A percentile compares a stretch with the other conserved stretches of the same genome.
These are phyloP conservation scores for Penicillium samsonianum DNA, from an alignment of 495 filamentous ascomycete genomes.

Conservation along the genomic window DNA sequence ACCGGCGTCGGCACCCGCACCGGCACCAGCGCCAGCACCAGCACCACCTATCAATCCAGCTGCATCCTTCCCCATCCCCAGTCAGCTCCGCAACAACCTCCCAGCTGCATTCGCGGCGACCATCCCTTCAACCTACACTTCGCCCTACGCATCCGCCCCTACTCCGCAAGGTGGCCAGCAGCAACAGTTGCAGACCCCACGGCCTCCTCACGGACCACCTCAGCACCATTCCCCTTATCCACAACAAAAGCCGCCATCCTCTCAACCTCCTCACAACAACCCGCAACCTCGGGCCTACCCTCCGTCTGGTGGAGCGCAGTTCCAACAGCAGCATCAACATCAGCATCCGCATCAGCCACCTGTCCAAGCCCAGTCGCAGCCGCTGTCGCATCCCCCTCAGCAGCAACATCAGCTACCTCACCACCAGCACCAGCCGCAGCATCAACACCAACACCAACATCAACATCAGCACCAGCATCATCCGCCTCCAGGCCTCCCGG, in stretches of 20 bases:
- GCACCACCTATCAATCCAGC: constrained; percentile 17
- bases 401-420: constrained; percentile 19
- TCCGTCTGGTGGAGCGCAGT: constrained; percentile 21
- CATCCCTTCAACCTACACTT: constrained; percentile 44
- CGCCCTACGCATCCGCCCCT: constrained; percentile 46
- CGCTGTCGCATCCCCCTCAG: constrained; percentile 29
- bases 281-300: constrained; percentile 25
- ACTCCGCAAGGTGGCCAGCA: constrained; percentile 36
- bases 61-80: constrained; percentile 44
- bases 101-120: constrained; percentile 47
- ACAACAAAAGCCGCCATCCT: constrained; percentile 22
- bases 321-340: constrained; percentile 27
- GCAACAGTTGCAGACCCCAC: constrained; percentile 34
- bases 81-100: constrained; percentile 46
- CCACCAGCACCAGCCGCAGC: constrained; percentile 20
- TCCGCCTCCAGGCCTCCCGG: constrained; percentile 35
- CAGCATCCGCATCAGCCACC: constrained; percentile 28
- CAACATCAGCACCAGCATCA: constrained; percentile 32
- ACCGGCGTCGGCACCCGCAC: constrained; percentile 14
- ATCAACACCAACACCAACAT: constrained; percentile 25
- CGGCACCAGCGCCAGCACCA: constrained; percentile 16
- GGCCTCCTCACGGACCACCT: constrained; percentile 27
- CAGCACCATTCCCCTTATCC: constrained; percentile 33
- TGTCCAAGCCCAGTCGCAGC: constrained; percentile 28
- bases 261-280: constrained; percentile 25